Percentiles rank a stretch among this genome's conserved stretches.
phyloP scores from a whole-genome alignment of 169 alveolate genomes.

The Plasmodium coatneyi region DNA sequence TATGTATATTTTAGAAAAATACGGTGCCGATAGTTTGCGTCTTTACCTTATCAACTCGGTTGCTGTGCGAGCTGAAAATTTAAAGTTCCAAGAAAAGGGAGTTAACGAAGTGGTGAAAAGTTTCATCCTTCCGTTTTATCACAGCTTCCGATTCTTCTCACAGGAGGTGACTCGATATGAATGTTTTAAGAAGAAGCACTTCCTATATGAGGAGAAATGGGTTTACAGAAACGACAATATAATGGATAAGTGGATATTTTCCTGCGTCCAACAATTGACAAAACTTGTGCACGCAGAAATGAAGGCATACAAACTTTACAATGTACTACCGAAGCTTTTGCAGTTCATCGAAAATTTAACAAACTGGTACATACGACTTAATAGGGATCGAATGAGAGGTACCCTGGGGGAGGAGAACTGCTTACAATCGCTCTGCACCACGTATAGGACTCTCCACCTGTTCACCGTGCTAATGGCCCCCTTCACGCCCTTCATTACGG shows the following conservation, averaged over 20 bases:
- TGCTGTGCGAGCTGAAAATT: slow-evolving; percentile 97
- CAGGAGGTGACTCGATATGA: slow-evolving; percentile 97
- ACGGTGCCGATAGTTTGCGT: slow-evolving; percentile 97
- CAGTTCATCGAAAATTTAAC: slow-evolving; percentile 96
- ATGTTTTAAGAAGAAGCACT: slow-evolving; percentile 79
- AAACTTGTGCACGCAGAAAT: slow-evolving; percentile 93
- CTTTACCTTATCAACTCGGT: slow-evolving; percentile 96
- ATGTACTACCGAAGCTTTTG: slow-evolving; percentile 94
- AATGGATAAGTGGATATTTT: slow-evolving; percentile 97
- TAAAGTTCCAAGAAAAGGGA: slow-evolving; percentile 94
- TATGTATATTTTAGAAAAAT: slow-evolving; percentile 86
- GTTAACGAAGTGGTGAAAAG: slow-evolving; percentile 94
- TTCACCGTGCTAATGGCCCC: slow-evolving; percentile 90
- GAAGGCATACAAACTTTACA: slow-evolving; percentile 96
- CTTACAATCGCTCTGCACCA: slow-evolving; percentile 88
- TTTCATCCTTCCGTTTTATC: slow-evolving; percentile 98
- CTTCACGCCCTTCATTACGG: slow-evolving; percentile 94
- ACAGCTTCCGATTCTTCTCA: slow-evolving; percentile 95
- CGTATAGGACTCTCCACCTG: slow-evolving; percentile 91
- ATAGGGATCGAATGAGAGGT: slow-evolving; percentile 98
- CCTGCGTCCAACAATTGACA: slow-evolving; percentile 90
- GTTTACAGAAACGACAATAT: slow-evolving; percentile 83
- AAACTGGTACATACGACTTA: slow-evolving; percentile 97
- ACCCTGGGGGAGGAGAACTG: slow-evolving; percentile 92
- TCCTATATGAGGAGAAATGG: slow-evolving; percentile 85